Evolutionary conservation across 164 flowering plant species (phyloP).

Genomic region (Umbilicus rupestris): DNA sequence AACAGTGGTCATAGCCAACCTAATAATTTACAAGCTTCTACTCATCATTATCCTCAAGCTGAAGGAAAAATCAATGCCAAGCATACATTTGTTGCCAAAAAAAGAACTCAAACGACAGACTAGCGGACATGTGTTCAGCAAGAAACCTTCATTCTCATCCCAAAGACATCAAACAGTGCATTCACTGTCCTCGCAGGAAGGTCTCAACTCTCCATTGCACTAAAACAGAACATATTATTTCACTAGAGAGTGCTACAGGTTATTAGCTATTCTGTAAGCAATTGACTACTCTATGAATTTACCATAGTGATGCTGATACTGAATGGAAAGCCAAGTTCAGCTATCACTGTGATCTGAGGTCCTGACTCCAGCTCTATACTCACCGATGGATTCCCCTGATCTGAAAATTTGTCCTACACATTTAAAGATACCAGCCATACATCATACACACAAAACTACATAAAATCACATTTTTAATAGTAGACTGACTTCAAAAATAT

Average conservation of each 20-base stretch:
- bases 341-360: too few species aligned
- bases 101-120: conserved; percentile 30
- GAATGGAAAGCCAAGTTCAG: neutral
- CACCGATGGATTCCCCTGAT: too few species aligned
- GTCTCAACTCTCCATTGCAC: conserved; percentile 50
- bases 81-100: conserved; percentile 33
- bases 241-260: neutral
- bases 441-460: too few species aligned
- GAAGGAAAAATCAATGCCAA: conserved; percentile 49
- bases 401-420: too few species aligned
- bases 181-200: conserved; percentile 61
- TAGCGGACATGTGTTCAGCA: conserved; percentile 43
- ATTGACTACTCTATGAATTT: neutral
- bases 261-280: neutral
- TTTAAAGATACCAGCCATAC: too few species aligned
- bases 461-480: too few species aligned
- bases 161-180: conserved; percentile 24
- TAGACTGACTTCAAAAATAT: neutral
- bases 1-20: conserved; percentile 25
- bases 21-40: conserved; percentile 39
- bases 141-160: conserved; percentile 18
- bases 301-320: neutral
- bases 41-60: conserved; percentile 54
- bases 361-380: too few species aligned
- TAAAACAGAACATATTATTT: neutral